Base-by-base conservation (phyloP, 1,139 yeast species). In the Scheffersomyces stambukii region DNA sequence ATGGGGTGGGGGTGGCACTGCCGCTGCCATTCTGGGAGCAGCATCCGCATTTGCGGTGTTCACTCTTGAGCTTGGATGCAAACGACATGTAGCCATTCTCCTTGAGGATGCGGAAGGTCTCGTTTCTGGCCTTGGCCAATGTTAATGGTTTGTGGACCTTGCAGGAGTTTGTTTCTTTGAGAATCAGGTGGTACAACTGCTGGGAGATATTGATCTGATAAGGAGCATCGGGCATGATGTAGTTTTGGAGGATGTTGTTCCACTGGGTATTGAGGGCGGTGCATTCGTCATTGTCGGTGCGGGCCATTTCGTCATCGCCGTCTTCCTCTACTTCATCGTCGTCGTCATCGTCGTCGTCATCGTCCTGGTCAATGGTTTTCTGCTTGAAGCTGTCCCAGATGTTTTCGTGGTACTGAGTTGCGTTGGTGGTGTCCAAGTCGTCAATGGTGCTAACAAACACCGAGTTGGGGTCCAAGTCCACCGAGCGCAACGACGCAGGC, bases 161-260 rank as follows among this genome's bases (percentile, higher is more conserved):
- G 10, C 47, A 32, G n/a, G 36, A 36, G 4, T 40, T 31, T 13
- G 50, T 36, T 32, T 63, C 70, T n/a, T 37, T 33, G 7, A 60
- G 41, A 24, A 70, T 53, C 19, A 50, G 50, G 20, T 52, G 45
- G 31, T 53, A 55, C 15, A 63, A 49, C 16, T 49, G 48, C 32
- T 59, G 52, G 0, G 74, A 63, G 8, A 70, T 43, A 40, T 70
- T 70, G 33, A 70, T 62, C 43, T 70, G 75, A 24, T 52, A 57
- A 4, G 67, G 69, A 0, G 75, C 56, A 36, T 68, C 60, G 16
- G 50, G 45, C 13, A 38, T 36, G 13, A 64, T 49, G 37, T 53
- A 62, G 20, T 38, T 49, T 21, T 42, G 36, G 24, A 62, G 37
- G 18, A 64, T 57, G 30, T 32, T 35, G 21, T 48, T 35, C 70